Evolutionary conservation across 2,329 filamentous ascomycete genomes (phyloP), one percentile per base, ranked within the genome.

Genomic region (Biscogniauxia marginata): DNA sequence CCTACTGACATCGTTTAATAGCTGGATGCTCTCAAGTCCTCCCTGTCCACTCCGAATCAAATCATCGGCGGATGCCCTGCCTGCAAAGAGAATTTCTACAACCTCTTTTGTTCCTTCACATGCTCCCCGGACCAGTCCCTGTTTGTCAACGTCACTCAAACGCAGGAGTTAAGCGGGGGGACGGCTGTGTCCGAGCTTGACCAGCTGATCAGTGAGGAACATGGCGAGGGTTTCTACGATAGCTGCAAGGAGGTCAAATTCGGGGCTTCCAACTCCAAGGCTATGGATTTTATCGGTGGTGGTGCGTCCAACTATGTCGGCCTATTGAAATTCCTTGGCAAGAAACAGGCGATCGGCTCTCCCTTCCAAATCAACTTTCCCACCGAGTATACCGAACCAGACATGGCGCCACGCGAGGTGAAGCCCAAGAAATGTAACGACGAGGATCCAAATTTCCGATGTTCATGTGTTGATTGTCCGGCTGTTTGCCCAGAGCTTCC

Each of bases 201-300:
- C 69, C 93, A 97, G 69, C 78, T 98, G 5, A 86, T 97, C 65
- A 91, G 91, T 2, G 81, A 92, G 55, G 81, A 89, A 52, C 98
- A 96, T 71, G 93, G 91, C 46, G 81, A 84, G 7, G 92, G 90
- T 1, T 96, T 99, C 77, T 99, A 93, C 72, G 84, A 96, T 74
- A 99, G 95, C 75, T 99, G 95, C 79, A 98, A 98, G 75, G 92
- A 99, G 72, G 93, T 99, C 75, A 99, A 99, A 71, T 97, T 98
- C 68, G 95, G 95, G 34, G 89, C 93, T 6, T 93, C 93, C 45
- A 96, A 96, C 70, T 89, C 90, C 58, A 92, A 89, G 67, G 95
- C 93, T 16, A 99, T 99, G 84, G 89, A 93, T 66, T 87, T 99
- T 65, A 98, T 99, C 59, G 96, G 95, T 25, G 95, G 95, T 16